Evolutionary conservation across 2,329 filamentous ascomycete species (phyloP).

Genomic region (Aspergillus candidus): DNA sequence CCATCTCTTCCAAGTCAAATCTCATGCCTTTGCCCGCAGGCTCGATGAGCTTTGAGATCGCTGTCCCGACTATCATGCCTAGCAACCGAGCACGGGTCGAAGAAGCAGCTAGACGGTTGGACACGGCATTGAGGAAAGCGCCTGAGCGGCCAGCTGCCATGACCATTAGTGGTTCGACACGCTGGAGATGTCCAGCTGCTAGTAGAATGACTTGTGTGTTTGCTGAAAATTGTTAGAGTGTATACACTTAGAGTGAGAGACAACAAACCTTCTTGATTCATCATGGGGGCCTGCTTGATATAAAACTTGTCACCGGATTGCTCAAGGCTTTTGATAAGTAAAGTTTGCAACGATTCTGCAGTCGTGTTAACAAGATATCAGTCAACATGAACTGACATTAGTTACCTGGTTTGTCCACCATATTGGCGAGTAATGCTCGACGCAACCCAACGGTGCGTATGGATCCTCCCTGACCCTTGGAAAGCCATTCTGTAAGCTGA

Average conservation of each 20-base stretch:
- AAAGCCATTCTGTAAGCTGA: slow-evolving; percentile 60
- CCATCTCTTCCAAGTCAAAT: slow-evolving; percentile 76
- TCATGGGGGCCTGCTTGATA: slow-evolving; percentile 74
- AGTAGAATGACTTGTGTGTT: slow-evolving; percentile 75
- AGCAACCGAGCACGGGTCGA: slow-evolving; percentile 71
- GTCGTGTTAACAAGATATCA: slow-evolving; percentile 5
- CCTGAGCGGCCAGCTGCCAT: slow-evolving; percentile 64
- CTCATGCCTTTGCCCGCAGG: slow-evolving; percentile 64
- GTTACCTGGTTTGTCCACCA: slow-evolving; percentile 49
- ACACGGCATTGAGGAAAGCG: slow-evolving; percentile 69
- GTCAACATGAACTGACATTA: neutral
- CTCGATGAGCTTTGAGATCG: slow-evolving; percentile 60
- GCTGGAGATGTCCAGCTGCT: slow-evolving; percentile 67
- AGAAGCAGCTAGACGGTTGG: slow-evolving; percentile 74
- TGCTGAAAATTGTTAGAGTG: slow-evolving; percentile 46
- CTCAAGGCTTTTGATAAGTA: slow-evolving; percentile 60
- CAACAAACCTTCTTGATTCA: slow-evolving; percentile 74
- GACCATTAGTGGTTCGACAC: slow-evolving; percentile 60
- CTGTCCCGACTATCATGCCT: slow-evolving; percentile 80
- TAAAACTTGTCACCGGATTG: slow-evolving; percentile 83
- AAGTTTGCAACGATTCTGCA: slow-evolving; percentile 40
- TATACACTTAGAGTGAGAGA: neutral
- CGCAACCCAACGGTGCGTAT: slow-evolving; percentile 61
- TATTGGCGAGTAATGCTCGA: slow-evolving; percentile 56
- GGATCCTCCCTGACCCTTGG: slow-evolving; percentile 58